Base-by-base conservation (phyloP, 2,329 filamentous ascomycete species). In the Fusarium chaquense region DNA sequence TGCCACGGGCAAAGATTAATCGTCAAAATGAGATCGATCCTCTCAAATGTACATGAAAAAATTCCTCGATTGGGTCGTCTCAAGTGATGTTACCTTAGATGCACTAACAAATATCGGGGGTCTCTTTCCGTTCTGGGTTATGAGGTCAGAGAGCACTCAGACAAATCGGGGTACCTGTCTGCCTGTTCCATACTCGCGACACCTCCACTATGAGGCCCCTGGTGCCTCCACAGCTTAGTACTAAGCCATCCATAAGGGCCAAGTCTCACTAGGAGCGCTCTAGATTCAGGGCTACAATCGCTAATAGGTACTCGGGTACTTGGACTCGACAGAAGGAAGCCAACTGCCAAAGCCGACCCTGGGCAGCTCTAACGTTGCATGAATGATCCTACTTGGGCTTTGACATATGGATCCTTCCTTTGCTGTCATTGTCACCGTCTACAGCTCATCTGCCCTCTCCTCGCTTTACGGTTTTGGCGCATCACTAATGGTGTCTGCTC, bases 311-410 rank as follows among this genome's bases (percentile, higher is more conserved):
- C 66, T 51, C 13, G 41, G 41, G 53, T 59, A 67, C 67, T 59
- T 51, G 13, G 47, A 47, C 43, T 53, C 51, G 40, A 60, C 46
- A 62, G 45, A 36, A 40, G 52, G 45, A 41, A 35, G 52, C 49
- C n/a, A 52, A 52, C 28, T 41, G 49, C 26, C 49, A 41, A 26
- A 52, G 24, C 35, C 26, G 49, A 30, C 49, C 49, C 24, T 36
- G 18, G 35, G n/a, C 52, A 70, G 58, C 56, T 71, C 51, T 41
- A 65, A 65, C 40, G 58, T 60, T 67, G 59, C 51, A 71, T 61
- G 51, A 70, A 65, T 60, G 62, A 59, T 57, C 70, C 18, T 52
- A 40, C 49, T 15, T 52, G 49, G 49, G 24, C 36, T 41, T 28
- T 52, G 35, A 26, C 35, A 40, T 52, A 52, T 41, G 49, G 35